Conservation (phyloP, 352 stramenopile species). For the Globisporangium uncinulatum region DNA sequence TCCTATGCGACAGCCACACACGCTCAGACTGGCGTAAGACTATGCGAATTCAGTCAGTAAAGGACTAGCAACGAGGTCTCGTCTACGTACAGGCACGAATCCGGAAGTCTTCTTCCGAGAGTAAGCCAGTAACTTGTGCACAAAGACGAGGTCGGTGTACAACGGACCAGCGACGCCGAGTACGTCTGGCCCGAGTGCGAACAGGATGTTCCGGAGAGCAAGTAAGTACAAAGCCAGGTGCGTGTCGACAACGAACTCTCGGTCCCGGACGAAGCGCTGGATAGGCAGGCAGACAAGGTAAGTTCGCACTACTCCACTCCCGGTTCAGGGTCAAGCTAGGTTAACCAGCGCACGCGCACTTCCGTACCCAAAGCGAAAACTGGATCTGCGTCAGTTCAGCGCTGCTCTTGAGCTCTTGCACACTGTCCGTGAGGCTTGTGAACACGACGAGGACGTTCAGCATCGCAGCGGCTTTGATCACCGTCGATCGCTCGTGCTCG, state of each 20-base stretch:
- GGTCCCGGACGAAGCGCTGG: conserved; percentile 15
- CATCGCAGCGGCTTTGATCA: conserved; percentile 7
- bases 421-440: conserved; percentile 1
- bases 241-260: conserved; percentile 10
- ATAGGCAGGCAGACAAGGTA: not conserved
- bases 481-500: not conserved
- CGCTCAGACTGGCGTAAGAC: not conserved
- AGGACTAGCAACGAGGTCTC: not conserved
- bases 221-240: conserved; percentile 15
- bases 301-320: not conserved
- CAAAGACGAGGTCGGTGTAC: conserved; percentile 13
- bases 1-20: conserved; percentile 3
- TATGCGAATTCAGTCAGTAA: not conserved
- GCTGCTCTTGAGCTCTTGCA: conserved; percentile 8
- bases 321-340: no score
- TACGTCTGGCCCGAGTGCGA: conserved; percentile 5
- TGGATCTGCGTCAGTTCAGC: conserved; percentile 14
- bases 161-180: not conserved
- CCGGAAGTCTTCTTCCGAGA: conserved; percentile 11
- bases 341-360: not conserved
- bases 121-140: conserved; percentile 9
- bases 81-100: conserved; percentile 1
- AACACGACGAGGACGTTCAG: conserved; percentile 13
- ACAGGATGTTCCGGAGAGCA: conserved; percentile 12
- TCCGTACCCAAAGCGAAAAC: conserved; percentile 7